These are phyloP conservation scores for Tricholomella constricta DNA, from an alignment of 768 basidiomycete species.

Conservation along the genomic window DNA sequence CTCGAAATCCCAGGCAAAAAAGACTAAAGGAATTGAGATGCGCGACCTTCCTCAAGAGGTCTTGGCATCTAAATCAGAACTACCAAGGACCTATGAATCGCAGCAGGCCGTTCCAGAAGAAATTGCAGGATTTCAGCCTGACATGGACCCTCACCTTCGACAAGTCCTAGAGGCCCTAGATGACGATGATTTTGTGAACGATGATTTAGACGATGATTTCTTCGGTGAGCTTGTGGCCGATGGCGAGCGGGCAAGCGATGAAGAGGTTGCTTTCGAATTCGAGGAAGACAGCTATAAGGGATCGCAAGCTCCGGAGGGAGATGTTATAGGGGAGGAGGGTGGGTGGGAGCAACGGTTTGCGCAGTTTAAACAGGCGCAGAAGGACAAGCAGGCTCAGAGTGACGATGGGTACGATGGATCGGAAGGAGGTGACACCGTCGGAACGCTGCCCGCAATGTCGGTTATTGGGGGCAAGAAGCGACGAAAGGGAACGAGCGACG, in stretches of 20 bases:
- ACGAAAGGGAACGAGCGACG: constrained; percentile 76
- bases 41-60: constrained; percentile 67
- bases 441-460: constrained; percentile 69
- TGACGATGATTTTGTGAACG: constrained; percentile 92
- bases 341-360: constrained; percentile 81
- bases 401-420: constrained; percentile 56
- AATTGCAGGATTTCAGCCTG: constrained; percentile 87
- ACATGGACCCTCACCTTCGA: constrained; percentile 94
- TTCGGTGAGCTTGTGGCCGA: constrained; percentile 71
- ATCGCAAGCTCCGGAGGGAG: constrained; percentile 13
- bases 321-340: constrained; percentile 25
- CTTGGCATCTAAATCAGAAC: constrained; percentile 70
- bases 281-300: constrained; percentile 48
- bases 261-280: constrained; percentile 69
- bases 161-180: constrained; percentile 94
- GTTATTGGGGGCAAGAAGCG: constrained; percentile 78
- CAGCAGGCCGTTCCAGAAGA: constrained; percentile 80
- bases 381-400: constrained; percentile 36
- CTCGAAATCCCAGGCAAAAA: constrained; percentile 31
- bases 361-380: constrained; percentile 74
- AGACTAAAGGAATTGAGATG: constrained; percentile 39
- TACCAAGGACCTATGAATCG: constrained; percentile 74
- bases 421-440: constrained; percentile 82
- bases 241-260: constrained; percentile 66
- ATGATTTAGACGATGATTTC: constrained; percentile 71